phyloP scores from a whole-genome alignment of 148 eudicot species.

The Nyssa sinensis region DNA sequence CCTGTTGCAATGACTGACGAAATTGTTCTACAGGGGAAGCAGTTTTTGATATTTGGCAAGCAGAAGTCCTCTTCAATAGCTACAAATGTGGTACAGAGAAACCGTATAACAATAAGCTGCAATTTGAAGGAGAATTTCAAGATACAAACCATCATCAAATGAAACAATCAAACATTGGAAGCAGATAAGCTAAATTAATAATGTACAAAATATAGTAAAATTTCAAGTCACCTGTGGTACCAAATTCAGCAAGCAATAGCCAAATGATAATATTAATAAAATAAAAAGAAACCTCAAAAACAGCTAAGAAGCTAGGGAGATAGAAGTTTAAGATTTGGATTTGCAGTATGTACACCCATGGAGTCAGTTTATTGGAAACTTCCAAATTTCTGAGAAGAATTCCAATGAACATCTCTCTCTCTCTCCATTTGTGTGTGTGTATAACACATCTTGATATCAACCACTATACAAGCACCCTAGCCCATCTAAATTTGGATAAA shows the following conservation, averaged over 20 bases:
- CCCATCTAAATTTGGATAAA: no score
- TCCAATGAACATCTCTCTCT: no score
- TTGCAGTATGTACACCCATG: no score
- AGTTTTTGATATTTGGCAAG: constrained; percentile 45
- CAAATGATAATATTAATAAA: not conserved
- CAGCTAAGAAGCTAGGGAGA: not conserved
- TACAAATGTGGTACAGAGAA: constrained; percentile 60
- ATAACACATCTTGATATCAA: no score
- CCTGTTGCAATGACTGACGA: constrained; percentile 68
- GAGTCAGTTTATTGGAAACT: no score
- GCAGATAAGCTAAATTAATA: not conserved
- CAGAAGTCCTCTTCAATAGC: constrained; percentile 80
- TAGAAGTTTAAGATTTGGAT: no score
- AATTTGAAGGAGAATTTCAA: constrained; percentile 38
- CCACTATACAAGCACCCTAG: no score
- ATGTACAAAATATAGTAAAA: not conserved
- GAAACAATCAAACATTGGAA: not conserved
- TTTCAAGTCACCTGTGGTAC: constrained; percentile 4
- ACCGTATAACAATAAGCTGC: constrained; percentile 51
- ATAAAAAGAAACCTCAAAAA: not conserved
- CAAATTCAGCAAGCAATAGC: constrained; percentile 19
- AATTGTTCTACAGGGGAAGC: constrained; percentile 78
- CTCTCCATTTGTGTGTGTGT: no score
- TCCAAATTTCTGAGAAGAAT: no score
- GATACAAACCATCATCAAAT: constrained; percentile 15